These are phyloP conservation scores for Aspergillus japonicus DNA, from an alignment of 2,329 filamentous ascomycete genomes.

Conservation along the genomic window DNA sequence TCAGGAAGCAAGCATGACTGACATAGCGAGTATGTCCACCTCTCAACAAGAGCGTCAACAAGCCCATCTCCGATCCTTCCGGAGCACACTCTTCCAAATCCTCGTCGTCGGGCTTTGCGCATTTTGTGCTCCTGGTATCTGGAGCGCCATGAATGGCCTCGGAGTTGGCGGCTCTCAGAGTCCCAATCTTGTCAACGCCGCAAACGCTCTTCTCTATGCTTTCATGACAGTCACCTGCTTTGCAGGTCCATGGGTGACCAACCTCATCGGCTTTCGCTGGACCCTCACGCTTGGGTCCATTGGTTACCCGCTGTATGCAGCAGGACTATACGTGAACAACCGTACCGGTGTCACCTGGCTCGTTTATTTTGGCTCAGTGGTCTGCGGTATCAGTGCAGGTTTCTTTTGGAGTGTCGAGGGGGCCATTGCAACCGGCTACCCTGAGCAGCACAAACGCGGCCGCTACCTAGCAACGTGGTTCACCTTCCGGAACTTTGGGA, in stretches of 20 bases:
- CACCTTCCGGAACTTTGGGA: conserved; percentile 42
- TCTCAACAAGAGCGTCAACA: too few relatives aligned
- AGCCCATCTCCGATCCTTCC: too few relatives aligned
- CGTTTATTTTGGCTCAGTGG: conserved; percentile 33
- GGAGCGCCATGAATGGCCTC: conserved; percentile 46
- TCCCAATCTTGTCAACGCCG: conserved; percentile 46
- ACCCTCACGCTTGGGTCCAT: conserved; percentile 46
- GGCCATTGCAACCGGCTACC: conserved; percentile 44
- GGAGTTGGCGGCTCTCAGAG: conserved; percentile 44
- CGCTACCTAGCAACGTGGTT: conserved; percentile 39
- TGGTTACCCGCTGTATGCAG: conserved; percentile 41
- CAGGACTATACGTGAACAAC: too few relatives aligned
- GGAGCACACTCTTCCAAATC: conserved; percentile 28
- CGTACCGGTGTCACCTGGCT: too few relatives aligned
- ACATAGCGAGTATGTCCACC: too few relatives aligned
- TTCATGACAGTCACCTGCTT: conserved; percentile 49
- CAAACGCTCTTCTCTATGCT: conserved; percentile 49
- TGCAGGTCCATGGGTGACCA: conserved; percentile 32
- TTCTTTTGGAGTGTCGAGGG: conserved; percentile 47
- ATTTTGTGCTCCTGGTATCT: conserved; percentile 46
- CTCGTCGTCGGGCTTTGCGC: conserved; percentile 41
- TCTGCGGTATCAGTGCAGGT: conserved; percentile 41
- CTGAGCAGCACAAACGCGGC: conserved; percentile 24
- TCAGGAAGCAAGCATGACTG: too few relatives aligned
- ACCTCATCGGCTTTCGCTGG: conserved; percentile 27